Base-by-base conservation (phyloP, 306 rosid species). In the Quercus gilva region DNA sequence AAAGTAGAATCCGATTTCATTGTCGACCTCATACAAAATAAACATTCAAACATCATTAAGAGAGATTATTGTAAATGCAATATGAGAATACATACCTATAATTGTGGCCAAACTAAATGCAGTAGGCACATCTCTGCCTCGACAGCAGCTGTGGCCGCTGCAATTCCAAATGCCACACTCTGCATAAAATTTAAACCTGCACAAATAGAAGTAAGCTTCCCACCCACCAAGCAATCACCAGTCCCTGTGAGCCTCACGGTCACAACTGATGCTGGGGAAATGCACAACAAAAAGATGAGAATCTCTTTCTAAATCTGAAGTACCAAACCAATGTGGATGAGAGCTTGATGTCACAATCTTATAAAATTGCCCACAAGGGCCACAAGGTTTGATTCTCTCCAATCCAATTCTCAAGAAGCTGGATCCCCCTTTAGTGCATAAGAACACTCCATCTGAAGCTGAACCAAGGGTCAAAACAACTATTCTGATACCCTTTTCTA, bases 121-220 rank as follows among this genome's bases (percentile, higher is more conserved):
- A 58, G 67, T 17, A 49, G 99, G 99, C 56, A 94, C 97, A 76
- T 91, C 84, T 84, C 95, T 51, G 79, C 84, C 89, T 94, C 97
- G 60, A 94, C 91, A 28, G 94, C 87, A 52, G 95, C 92, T 90
- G 87, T 94, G 80, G 97, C 90, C 71, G 77, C 94, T 17, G 97
- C 94, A 83, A 91, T 91, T 61, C 99, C 99, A 65, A 94, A 92
- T n/a, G 95, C 92, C 64, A 90, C 80, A 55, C 99, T 86, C 83
- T 87, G 94, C 86, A 92, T 85, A 49, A 92, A 76, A 89, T 92
- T 87, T 75, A 92, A 90, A 79, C 97, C 97, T 19, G 87, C 90
- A 87, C 95, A 94, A 58, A 90, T 43, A 29, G 97, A 92, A 26
- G 91, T 35, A 68, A 37, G 10, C 43, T 37, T 37, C 43, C 43